These are phyloP conservation scores for Withania somnifera DNA, from an alignment of 305 asterid species.

Conservation along the genomic window DNA sequence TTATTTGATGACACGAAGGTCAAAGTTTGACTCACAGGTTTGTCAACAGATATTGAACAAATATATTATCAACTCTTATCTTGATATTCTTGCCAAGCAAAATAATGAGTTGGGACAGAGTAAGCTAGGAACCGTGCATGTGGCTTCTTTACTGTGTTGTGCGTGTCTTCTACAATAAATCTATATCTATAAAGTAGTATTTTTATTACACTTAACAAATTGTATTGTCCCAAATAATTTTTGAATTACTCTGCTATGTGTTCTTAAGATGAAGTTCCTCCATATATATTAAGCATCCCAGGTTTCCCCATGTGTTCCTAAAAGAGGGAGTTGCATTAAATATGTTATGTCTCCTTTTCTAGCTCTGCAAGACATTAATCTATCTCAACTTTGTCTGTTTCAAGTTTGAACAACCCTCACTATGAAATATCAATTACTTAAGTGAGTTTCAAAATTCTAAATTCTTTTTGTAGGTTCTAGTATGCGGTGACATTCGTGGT, in stretches of 20 bases:
- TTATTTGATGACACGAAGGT: not conserved
- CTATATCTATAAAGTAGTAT: not conserved
- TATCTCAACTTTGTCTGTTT: not conserved
- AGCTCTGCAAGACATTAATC: not conserved
- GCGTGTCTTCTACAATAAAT: not conserved
- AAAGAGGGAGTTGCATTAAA: not conserved
- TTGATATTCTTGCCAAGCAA: not conserved
- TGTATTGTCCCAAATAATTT: not conserved
- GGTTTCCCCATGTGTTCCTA: not conserved
- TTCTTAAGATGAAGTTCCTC: not conserved
- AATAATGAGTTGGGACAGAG: not conserved
- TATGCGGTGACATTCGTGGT: conserved; percentile 93
- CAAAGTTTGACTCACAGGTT: not conserved
- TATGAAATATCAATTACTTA: not conserved
- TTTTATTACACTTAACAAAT: not conserved
- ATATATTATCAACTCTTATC: not conserved
- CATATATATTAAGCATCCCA: not conserved
- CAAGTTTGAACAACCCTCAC: not conserved
- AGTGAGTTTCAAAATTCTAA: not conserved
- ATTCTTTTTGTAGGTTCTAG: conserved; percentile 53
- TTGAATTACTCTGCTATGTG: not conserved
- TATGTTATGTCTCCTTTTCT: not conserved
- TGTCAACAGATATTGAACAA: not conserved
- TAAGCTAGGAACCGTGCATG: not conserved
- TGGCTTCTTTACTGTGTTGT: not conserved